Evolutionary conservation across 257 asterid species (phyloP).

Genomic region (Solanum clarkiae): DNA sequence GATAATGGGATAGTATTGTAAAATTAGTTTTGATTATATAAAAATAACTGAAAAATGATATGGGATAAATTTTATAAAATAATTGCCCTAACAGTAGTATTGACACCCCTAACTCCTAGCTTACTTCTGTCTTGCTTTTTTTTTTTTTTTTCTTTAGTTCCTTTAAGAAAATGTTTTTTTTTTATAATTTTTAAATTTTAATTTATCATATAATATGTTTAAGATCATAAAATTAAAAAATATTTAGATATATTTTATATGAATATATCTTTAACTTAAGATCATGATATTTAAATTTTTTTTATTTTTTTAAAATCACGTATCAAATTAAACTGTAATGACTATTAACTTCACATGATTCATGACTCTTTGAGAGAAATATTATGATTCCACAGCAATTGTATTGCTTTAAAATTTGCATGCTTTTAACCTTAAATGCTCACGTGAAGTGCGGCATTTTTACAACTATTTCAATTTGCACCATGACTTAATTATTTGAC

Average conservation of each 20-base stretch:
- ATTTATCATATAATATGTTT: not conserved
- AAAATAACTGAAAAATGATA: too few relatives aligned
- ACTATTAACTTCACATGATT: not conserved
- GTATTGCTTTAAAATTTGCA: not conserved
- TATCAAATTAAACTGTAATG: not conserved
- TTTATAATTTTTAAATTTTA: not conserved
- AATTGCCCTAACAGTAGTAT: too few relatives aligned
- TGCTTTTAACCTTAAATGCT: not conserved
- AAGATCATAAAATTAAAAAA: not conserved
- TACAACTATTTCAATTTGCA: not conserved
- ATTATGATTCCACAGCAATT: not conserved
- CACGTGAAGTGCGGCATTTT: not conserved
- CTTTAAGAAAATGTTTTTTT: not conserved
- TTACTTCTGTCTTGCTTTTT: not conserved
- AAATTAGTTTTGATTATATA: too few relatives aligned
- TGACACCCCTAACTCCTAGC: too few relatives aligned
- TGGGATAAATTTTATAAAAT: too few relatives aligned
- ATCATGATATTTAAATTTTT: not conserved
- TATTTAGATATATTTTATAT: not conserved
- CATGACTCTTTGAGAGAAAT: not conserved
- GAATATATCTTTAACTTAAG: not conserved
- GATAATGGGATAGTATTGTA: too few relatives aligned
- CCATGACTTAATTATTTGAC: not conserved
- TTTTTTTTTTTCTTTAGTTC: not conserved
- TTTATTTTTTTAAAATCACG: too few relatives aligned